Evolutionary conservation across 2,329 filamentous ascomycete species (phyloP).

Genomic region (Raffaelea deltoideospora): DNA sequence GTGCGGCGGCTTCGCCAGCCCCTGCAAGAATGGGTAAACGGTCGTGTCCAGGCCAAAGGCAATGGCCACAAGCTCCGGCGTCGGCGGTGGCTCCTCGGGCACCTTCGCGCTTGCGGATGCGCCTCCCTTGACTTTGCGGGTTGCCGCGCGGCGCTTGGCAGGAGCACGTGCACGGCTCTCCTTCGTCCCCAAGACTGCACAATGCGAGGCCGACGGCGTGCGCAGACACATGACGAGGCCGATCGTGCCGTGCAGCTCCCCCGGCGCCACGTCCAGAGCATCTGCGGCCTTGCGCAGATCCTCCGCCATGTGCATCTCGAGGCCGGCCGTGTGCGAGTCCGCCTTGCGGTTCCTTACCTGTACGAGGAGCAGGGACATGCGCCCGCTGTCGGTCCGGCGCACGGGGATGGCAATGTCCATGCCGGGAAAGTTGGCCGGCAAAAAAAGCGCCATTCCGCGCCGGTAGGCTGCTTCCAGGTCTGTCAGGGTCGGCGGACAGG

Average conservation of each 20-base stretch:
- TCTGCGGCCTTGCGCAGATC: not conserved
- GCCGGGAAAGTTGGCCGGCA: not conserved
- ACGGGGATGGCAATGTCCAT: slow-evolving; percentile 2
- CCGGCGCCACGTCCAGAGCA: not conserved
- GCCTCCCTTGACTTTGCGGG: not conserved
- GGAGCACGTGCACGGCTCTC: not conserved
- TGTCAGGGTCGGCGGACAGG: not conserved
- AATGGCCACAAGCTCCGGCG: not conserved
- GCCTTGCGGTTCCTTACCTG: not conserved
- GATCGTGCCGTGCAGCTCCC: not conserved
- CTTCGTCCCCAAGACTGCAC: not conserved
- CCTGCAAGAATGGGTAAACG: not conserved
- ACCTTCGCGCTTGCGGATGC: not conserved
- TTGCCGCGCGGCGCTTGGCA: not conserved
- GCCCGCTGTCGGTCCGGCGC: not conserved
- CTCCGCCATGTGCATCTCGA: not conserved
- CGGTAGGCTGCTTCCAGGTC: not conserved
- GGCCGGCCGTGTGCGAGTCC: not conserved
- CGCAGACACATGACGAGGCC: slow-evolving; percentile 1
- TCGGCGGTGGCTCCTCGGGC: not conserved
- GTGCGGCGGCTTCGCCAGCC: not conserved
- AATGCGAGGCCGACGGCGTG: not conserved
- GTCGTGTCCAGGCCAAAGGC: not conserved
- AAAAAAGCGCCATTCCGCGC: not conserved
- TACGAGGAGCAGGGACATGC: not conserved